Conservation (phyloP, 73 alveolate genomes). For the Tetrahymena elliotti region DNA sequence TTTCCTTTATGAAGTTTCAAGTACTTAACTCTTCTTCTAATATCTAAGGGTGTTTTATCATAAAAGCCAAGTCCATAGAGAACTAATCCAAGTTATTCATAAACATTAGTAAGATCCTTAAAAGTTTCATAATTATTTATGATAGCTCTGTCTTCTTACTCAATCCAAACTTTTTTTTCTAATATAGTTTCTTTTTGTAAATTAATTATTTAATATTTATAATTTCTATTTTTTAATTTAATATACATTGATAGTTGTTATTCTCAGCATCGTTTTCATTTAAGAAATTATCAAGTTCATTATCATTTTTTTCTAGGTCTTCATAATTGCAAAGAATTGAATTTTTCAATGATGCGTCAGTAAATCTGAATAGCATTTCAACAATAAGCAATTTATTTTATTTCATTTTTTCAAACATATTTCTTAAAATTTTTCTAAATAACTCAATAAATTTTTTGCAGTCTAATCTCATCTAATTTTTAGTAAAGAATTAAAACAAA, state of each 20-base stretch:
- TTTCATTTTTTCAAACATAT: conserved; percentile 47
- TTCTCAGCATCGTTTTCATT: background rate
- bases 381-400: conserved; percentile 46
- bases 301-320: background rate
- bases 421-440: conserved; percentile 34
- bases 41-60: conserved; percentile 47
- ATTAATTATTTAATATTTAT: background rate
- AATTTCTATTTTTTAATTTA: background rate
- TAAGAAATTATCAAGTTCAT: background rate
- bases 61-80: conserved; percentile 28
- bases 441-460: conserved; percentile 29
- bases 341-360: conserved; percentile 45
- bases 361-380: conserved; percentile 58
- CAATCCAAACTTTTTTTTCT: conserved; percentile 47
- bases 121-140: conserved; percentile 57
- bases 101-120: conserved; percentile 39
- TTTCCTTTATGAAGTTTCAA: conserved; percentile 51
- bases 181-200: background rate
- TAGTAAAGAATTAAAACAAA: background rate
- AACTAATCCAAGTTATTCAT: conserved; percentile 43
- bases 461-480: background rate
- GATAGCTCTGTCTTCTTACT: conserved; percentile 54
- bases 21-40: conserved; percentile 45
- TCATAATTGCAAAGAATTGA: conserved; percentile 50
- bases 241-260: background rate